phyloP scores from a whole-genome alignment of 2,329 filamentous ascomycete genomes.

The Fusarium sp. region DNA sequence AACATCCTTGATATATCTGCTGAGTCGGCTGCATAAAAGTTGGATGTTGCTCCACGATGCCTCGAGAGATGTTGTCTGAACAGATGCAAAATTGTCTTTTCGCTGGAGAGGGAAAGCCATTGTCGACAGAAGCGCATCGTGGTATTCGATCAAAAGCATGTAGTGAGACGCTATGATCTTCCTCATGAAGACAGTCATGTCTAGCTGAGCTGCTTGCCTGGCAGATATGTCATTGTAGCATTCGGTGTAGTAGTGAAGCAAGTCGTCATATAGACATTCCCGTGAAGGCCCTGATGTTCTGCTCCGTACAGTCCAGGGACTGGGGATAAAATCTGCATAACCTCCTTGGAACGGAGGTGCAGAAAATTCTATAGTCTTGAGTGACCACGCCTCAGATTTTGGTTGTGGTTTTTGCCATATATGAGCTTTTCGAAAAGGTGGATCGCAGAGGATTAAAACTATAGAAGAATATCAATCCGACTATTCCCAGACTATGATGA shows the following conservation, averaged over 20 bases:
- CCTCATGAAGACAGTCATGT: background rate
- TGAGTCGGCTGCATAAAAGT: background rate
- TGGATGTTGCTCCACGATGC: conserved; percentile 4
- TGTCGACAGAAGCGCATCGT: conserved; percentile 1
- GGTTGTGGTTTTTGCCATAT: background rate
- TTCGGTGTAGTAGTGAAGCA: background rate
- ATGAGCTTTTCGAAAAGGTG: background rate
- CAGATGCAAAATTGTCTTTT: conserved; percentile 5
- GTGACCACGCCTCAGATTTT: background rate
- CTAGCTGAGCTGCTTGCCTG: background rate
- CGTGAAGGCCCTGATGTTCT: background rate
- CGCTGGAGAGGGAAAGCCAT: background rate
- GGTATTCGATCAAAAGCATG: background rate
- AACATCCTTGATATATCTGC: conserved; percentile 3
- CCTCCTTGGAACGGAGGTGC: background rate
- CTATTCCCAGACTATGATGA: background rate
- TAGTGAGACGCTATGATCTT: conserved; percentile 2
- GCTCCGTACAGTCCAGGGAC: background rate
- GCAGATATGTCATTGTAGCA: conserved; percentile 2
- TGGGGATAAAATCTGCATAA: background rate
- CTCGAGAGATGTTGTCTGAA: conserved; percentile 1
- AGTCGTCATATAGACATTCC: background rate
- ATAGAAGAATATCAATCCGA: background rate
- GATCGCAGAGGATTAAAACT: background rate
- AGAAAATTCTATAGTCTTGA: background rate